phyloP scores from a whole-genome alignment of 1,284 basidiomycete species.

The Leccinum subrobustum region DNA sequence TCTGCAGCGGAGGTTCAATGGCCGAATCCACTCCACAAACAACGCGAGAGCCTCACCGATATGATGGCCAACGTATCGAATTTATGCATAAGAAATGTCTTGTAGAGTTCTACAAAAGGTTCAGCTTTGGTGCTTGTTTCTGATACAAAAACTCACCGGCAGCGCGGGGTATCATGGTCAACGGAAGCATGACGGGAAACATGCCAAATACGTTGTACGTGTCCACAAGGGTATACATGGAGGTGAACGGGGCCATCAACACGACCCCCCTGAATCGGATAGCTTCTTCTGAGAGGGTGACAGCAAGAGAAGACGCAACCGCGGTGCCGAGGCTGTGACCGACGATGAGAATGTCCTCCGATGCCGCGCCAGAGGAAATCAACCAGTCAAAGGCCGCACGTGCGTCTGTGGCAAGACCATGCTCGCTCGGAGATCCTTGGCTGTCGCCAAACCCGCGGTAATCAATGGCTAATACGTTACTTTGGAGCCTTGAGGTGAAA shows the following conservation, averaged over 20 bases:
- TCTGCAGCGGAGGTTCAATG: conserved; percentile 35
- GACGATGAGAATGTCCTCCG: conserved; percentile 65
- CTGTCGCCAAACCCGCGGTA: conserved; percentile 95
- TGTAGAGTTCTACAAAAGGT: conserved; percentile 49
- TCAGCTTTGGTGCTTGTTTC: not conserved
- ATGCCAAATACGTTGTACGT: conserved; percentile 72
- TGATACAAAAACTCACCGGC: conserved; percentile 50
- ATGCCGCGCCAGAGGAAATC: conserved; percentile 52
- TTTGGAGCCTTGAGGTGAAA: conserved; percentile 60
- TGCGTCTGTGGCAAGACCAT: conserved; percentile 76
- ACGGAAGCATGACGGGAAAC: conserved; percentile 68
- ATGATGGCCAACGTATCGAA: conserved; percentile 68
- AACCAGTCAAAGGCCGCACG: conserved; percentile 83
- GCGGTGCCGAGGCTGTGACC: conserved; percentile 87
- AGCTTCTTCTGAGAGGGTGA: conserved; percentile 55
- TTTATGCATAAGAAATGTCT: conserved; percentile 54
- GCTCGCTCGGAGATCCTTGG: conserved; percentile 72
- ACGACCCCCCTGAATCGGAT: conserved; percentile 60
- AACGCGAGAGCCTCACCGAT: conserved; percentile 40
- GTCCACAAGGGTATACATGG: conserved; percentile 61
- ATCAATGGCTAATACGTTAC: conserved; percentile 84
- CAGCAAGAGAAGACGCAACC: conserved; percentile 63
- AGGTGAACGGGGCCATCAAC: conserved; percentile 78
- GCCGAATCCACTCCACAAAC: not conserved
- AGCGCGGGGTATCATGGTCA: conserved; percentile 68